Evolutionary conservation across 1,139 yeast species (phyloP).

Genomic region (Candida glucosophila): DNA sequence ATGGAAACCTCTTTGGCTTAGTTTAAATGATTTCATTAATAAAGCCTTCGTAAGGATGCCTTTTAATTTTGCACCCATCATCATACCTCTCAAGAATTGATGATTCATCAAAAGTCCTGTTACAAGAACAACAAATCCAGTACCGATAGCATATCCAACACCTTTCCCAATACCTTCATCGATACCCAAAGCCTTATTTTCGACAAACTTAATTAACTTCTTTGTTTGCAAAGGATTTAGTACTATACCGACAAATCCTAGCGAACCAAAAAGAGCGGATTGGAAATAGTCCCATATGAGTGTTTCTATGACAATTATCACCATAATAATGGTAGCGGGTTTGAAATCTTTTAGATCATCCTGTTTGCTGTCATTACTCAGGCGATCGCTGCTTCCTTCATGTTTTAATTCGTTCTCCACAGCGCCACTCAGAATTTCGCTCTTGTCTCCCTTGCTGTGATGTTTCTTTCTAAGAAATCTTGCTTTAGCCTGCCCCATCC

Average conservation of each 20-base stretch:
- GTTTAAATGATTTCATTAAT: slow-evolving; percentile 22
- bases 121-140: slow-evolving; percentile 14
- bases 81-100: slow-evolving; percentile 50
- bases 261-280: slow-evolving; percentile 12
- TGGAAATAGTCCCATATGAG: slow-evolving; percentile 18
- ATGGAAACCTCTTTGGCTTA: slow-evolving; percentile 19
- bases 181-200: slow-evolving; percentile 12
- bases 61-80: slow-evolving; percentile 32
- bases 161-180: slow-evolving; percentile 19
- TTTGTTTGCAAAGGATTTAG: slow-evolving; percentile 22
- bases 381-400: not conserved
- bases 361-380: too few relatives aligned
- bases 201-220: slow-evolving; percentile 21
- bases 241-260: slow-evolving; percentile 12
- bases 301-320: slow-evolving; percentile 18
- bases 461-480: slow-evolving; percentile 9
- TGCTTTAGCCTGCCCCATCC: slow-evolving; percentile 18
- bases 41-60: slow-evolving; percentile 27
- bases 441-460: slow-evolving; percentile 17
- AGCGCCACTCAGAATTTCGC: slow-evolving; percentile 15
- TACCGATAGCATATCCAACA: slow-evolving; percentile 21
- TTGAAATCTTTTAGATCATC: slow-evolving; percentile 20
- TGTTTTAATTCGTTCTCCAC: slow-evolving; percentile 11
- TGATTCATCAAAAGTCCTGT: slow-evolving; percentile 51
- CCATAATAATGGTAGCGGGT: slow-evolving; percentile 10